Evolutionary conservation across 129 eudicot species (phyloP).

Genomic region (Heracleum sosnowskyi): DNA sequence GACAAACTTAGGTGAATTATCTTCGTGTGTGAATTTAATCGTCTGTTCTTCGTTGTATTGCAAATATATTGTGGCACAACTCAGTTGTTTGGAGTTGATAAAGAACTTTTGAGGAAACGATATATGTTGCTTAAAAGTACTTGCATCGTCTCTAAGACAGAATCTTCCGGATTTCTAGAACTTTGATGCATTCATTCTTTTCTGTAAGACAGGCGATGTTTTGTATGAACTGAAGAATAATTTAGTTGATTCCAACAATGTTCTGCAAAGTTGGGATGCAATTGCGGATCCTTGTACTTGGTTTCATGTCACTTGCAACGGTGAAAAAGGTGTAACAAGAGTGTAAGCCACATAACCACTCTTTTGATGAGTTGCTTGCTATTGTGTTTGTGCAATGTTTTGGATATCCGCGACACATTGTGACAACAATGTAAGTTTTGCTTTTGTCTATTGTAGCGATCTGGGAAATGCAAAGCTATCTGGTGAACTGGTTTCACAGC

Average conservation of each 20-base stretch:
- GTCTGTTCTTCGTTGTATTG: no score
- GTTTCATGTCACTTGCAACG: constrained; percentile 79
- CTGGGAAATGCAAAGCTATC: constrained; percentile 75
- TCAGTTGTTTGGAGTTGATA: neutral
- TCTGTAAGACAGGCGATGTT: constrained; percentile 57
- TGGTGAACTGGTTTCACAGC: constrained; percentile 60
- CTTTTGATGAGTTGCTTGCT: neutral
- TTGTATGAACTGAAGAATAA: constrained; percentile 38
- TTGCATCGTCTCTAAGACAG: no score
- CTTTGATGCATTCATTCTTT: neutral
- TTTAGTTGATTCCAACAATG: constrained; percentile 50
- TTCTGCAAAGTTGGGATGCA: constrained; percentile 80
- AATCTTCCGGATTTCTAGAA: neutral
- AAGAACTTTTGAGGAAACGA: neutral
- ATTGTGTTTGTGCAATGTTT: neutral
- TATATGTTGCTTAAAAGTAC: no score
- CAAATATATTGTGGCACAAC: no score
- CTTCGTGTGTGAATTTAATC: neutral
- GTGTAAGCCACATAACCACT: constrained; percentile 32
- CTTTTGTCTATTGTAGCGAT: constrained; percentile 37
- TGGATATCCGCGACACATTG: neutral
- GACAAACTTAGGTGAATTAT: neutral
- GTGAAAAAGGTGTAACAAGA: constrained; percentile 50
- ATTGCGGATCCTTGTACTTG: constrained; percentile 75
- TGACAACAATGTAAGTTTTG: neutral